These are phyloP conservation scores for Raddia guianensis DNA, from an alignment of 176 grass and related monocot genomes.

Conservation along the genomic window DNA sequence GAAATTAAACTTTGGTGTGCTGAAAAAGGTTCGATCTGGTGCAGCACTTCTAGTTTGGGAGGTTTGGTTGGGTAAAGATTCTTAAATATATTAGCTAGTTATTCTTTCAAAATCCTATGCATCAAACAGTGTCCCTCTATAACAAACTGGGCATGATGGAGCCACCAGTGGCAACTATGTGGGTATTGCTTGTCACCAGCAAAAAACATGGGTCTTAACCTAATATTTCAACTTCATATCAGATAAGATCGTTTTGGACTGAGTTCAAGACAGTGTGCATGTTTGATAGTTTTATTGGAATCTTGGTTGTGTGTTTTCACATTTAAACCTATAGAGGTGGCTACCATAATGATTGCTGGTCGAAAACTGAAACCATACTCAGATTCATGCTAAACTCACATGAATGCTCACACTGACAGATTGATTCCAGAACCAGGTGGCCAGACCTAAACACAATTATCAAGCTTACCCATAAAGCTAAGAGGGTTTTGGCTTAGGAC, in stretches of 20 bases:
- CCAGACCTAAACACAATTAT: neutral
- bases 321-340: neutral
- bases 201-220: neutral
- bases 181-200: conserved; percentile 8
- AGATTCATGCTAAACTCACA: conserved; percentile 16
- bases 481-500: neutral
- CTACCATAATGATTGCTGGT: neutral
- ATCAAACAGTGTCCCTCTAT: neutral
- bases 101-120: conserved; percentile 11
- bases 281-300: neutral
- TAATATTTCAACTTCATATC: neutral
- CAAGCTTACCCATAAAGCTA: neutral
- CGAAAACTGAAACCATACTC: conserved; percentile 2
- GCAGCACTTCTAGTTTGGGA: neutral
- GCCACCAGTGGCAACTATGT: neutral
- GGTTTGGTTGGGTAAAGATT: neutral
- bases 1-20: neutral
- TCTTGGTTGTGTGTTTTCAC: neutral
- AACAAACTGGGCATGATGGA: conserved; percentile 19
- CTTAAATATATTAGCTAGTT: neutral
- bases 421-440: neutral
- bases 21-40: too few species aligned
- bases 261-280: neutral
- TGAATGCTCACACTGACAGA: conserved; percentile 18
- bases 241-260: neutral